Evolutionary conservation across 169 alveolate genomes (phyloP).

Genomic region (Plasmodium falciparum): DNA sequence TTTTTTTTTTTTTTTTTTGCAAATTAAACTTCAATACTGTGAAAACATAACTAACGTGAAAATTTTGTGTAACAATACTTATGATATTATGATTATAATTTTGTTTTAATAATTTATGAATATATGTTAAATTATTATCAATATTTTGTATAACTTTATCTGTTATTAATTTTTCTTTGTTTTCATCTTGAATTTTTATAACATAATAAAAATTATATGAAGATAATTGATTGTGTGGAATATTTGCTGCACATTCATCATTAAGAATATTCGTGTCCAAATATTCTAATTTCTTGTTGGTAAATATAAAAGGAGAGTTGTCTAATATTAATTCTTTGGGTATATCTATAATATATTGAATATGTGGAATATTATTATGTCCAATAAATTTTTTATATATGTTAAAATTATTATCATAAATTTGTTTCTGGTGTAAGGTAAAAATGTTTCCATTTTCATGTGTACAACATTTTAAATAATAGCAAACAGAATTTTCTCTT

Average conservation of each 20-base stretch:
- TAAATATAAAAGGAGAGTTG: constrained; percentile 40
- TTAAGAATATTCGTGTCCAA: constrained; percentile 1
- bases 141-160: no score
- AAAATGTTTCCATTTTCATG: background rate
- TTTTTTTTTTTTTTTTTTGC: background rate
- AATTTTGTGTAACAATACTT: constrained; percentile 20
- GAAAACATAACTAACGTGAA: background rate
- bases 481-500: background rate
- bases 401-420: constrained; percentile 25
- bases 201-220: constrained; percentile 25
- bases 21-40: constrained; percentile 11
- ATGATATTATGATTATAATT: background rate
- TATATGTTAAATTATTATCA: background rate
- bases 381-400: constrained; percentile 25
- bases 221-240: background rate
- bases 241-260: background rate
- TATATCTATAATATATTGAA: constrained; percentile 30
- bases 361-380: constrained; percentile 16
- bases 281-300: constrained; percentile 20
- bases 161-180: background rate
- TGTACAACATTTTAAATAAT: constrained; percentile 11
- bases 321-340: constrained; percentile 11
- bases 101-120: background rate
- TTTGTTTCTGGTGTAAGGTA: background rate
- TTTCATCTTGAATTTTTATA: constrained; percentile 13